Evolutionary conservation across 2,329 filamentous ascomycete species (phyloP).

Genomic region (Sarocladium oryzae): DNA sequence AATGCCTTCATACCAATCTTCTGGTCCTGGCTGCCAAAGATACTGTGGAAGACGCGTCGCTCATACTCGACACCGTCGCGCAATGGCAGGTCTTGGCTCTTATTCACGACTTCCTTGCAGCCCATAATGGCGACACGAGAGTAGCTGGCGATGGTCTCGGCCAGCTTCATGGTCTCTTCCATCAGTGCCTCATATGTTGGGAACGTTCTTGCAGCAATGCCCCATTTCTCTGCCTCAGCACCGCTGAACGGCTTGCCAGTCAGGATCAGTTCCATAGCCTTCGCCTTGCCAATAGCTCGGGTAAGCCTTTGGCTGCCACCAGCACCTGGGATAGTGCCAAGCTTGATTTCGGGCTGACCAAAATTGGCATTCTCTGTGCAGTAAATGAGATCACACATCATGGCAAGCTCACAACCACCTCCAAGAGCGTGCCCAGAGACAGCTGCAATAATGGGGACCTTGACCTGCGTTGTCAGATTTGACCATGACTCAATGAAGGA

Average conservation of each 20-base stretch:
- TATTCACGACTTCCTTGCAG: constrained; percentile 97
- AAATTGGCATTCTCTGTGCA: constrained; percentile 82
- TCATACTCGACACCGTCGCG: constrained; percentile 93
- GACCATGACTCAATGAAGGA: constrained; percentile 98
- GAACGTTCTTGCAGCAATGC: constrained; percentile 78
- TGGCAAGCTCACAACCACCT: constrained; percentile 90
- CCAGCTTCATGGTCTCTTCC: constrained; percentile 72
- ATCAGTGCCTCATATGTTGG: constrained; percentile 75
- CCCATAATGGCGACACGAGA: constrained; percentile 83
- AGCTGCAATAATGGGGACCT: constrained; percentile 90
- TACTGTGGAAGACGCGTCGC: constrained; percentile 81
- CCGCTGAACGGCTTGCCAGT: constrained; percentile 82
- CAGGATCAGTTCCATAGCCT: constrained; percentile 86
- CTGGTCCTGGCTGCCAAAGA: constrained; percentile 94
- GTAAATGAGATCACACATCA: constrained; percentile 97
- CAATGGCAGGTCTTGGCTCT: constrained; percentile 86
- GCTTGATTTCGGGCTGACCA: constrained; percentile 94
- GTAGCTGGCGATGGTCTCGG: constrained; percentile 82
- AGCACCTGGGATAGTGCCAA: constrained; percentile 86
- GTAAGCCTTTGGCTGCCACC: constrained; percentile 88
- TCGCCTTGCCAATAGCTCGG: constrained; percentile 72
- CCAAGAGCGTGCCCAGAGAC: constrained; percentile 93
- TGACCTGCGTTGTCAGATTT: constrained; percentile 71
- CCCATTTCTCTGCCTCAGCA: constrained; percentile 81
- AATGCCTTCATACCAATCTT: constrained; percentile 97